Conservation (phyloP, 805 yeast species). For the Clavispora carvajalis region DNA sequence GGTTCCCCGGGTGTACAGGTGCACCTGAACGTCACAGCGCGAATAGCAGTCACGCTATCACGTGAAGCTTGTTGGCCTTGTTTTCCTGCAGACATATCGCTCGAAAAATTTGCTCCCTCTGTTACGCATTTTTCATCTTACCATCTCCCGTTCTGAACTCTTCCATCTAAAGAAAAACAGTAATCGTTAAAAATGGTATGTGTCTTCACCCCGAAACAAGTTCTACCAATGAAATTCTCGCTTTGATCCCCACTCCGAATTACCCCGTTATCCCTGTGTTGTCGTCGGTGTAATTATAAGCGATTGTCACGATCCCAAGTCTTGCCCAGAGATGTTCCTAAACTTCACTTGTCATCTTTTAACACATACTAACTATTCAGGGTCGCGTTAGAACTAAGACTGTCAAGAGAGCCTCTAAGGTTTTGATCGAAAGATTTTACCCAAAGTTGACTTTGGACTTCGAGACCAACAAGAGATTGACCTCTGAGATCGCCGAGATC, state of each 20-base stretch:
- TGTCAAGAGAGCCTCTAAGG: slow-evolving; percentile 99
- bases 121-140: slow-evolving; percentile 2
- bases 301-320: too few relatives aligned
- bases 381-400: slow-evolving; percentile 99
- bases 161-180: slow-evolving; percentile 16
- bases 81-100: background rate
- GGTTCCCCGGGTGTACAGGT: background rate
- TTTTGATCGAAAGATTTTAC: slow-evolving; percentile 98
- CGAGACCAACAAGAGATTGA: slow-evolving; percentile 99
- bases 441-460: slow-evolving; percentile 99
- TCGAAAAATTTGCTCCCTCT: slow-evolving; percentile 1
- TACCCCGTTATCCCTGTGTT: background rate
- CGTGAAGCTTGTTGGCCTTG: background rate
- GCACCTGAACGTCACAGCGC: too few relatives aligned
- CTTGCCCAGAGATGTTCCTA: background rate
- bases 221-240: background rate
- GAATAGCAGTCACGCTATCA: background rate
- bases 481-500: slow-evolving; percentile 97
- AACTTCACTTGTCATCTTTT: too few relatives aligned
- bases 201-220: slow-evolving; percentile 3
- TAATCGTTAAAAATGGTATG: slow-evolving; percentile 33
- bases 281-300: too few relatives aligned
- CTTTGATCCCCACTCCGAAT: too few relatives aligned
- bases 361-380: slow-evolving; percentile 40
- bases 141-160: slow-evolving; percentile 6